Base-by-base conservation (phyloP, 768 basidiomycete genomes). In the Nidula microcarpa region DNA sequence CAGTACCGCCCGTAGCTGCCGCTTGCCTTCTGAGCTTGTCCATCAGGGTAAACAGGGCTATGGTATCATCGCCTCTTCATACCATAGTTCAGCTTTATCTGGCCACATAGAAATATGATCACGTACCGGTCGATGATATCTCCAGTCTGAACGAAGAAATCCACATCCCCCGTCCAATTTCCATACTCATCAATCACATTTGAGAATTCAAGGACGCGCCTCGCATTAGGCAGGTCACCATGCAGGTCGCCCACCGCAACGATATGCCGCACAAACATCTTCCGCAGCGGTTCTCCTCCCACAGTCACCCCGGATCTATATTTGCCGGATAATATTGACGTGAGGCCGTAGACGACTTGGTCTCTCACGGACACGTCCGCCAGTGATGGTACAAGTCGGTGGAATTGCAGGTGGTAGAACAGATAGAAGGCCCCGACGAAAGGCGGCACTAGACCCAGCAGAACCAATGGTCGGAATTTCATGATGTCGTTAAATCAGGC, bases 191-290 rank as follows among this genome's bases (percentile, higher is more conserved):
- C 85, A 2, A 88, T 82, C 4, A 98, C 86, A 1, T 78, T 77
- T 1, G 91, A 82, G 76, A 94, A 93, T 35, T 86, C 75, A 33
- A 98, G 74, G 17, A 98, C 93, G 41, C 75, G 79, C 57, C 79
- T 80, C 9, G 94, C 87, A 65, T 95, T 96, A 0, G 75, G 73
- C 32, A 91, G 62, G 71, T 97, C 94, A 0, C 96, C 94, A 60
- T 98, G 96, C 34, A 98, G 69, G 60, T 98, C 96, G 0, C 94
- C 94, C 0, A 97, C 87, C 9, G 92, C 94, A 0, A 96, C 84
- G 18, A 98, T 89, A 56, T 81, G 82, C 5, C 79, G 67, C 39
- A 66, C 68, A 56, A 75, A 79, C 5, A 72, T 65, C 44, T 60
- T 56, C 41, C 69, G 8, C 51, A 47, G 8, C 50, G 34, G 39